A percentile compares a stretch with the other conserved stretches of the same genome.
These are phyloP conservation scores for Oryza brachyantha DNA, from an alignment of 176 grass and related monocot genomes.

Conservation along the genomic window DNA sequence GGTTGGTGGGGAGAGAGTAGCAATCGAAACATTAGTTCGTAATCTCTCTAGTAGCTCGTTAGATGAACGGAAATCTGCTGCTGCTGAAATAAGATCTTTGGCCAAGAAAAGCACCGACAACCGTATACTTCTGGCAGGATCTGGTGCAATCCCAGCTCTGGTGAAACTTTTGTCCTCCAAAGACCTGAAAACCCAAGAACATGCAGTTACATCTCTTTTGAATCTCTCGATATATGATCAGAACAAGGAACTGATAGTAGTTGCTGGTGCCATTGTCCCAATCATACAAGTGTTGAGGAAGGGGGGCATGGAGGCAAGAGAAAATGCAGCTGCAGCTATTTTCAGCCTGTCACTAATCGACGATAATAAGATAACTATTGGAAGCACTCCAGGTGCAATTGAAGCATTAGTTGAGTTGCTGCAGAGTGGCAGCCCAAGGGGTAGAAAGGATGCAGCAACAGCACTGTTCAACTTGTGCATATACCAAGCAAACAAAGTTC, in stretches of 20 bases:
- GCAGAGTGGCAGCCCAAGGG: constrained; percentile 70
- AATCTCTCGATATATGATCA: constrained; percentile 97
- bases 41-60: constrained; percentile 68
- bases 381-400: constrained; percentile 77
- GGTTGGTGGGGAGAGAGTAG: constrained; percentile 57
- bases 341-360: constrained; percentile 91
- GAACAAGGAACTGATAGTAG: constrained; percentile 90
- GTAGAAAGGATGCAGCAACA: constrained; percentile 88
- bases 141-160: constrained; percentile 75
- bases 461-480: constrained; percentile 97
- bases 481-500: constrained; percentile 89
- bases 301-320: constrained; percentile 92
- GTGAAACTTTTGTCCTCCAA: constrained; percentile 72
- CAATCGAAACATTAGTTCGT: constrained; percentile 64
- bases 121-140: constrained; percentile 79
- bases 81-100: constrained; percentile 83
- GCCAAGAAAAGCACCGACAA: constrained; percentile 94
- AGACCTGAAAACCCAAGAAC: constrained; percentile 90
- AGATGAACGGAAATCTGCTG: constrained; percentile 76
- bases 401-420: constrained; percentile 81
- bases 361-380: constrained; percentile 93
- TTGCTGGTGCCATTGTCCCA: constrained; percentile 81
- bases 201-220: constrained; percentile 78
- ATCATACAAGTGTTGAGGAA: constrained; percentile 66
- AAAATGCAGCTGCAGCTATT: constrained; percentile 94